Conservation (phyloP, 306 rosid genomes). For the Rubus parviflorus region DNA sequence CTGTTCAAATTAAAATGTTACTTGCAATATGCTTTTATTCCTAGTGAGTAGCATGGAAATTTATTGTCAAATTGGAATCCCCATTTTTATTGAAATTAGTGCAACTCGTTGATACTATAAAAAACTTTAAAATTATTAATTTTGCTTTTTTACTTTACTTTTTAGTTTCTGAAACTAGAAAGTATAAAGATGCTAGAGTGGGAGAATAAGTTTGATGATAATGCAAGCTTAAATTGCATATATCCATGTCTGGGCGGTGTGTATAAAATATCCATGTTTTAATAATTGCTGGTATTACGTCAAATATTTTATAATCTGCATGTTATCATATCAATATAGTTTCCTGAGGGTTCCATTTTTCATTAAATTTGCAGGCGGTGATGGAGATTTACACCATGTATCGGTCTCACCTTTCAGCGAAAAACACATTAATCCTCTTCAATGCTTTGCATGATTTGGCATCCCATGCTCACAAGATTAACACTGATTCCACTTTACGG, state of each 20-base stretch:
- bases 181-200: neutral
- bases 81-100: neutral
- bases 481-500: slow-evolving; percentile 52
- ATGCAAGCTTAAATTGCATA: neutral
- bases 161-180: neutral
- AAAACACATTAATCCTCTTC: slow-evolving; percentile 59
- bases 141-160: neutral
- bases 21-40: neutral
- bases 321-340: neutral
- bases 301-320: neutral
- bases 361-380: slow-evolving; percentile 75
- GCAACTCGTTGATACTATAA: no score
- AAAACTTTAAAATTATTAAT: neutral
- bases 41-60: neutral
- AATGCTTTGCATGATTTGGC: slow-evolving; percentile 78
- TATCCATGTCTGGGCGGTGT: neutral
- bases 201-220: neutral
- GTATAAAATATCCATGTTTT: neutral
- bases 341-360: slow-evolving; percentile 1
- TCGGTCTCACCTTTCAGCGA: slow-evolving; percentile 65
- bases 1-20: neutral
- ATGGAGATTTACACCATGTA: slow-evolving; percentile 84
- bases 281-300: neutral
- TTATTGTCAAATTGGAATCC: neutral
- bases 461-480: slow-evolving; percentile 74